Conservation (phyloP, 208 protist species). For the Leishmania braziliensis region DNA sequence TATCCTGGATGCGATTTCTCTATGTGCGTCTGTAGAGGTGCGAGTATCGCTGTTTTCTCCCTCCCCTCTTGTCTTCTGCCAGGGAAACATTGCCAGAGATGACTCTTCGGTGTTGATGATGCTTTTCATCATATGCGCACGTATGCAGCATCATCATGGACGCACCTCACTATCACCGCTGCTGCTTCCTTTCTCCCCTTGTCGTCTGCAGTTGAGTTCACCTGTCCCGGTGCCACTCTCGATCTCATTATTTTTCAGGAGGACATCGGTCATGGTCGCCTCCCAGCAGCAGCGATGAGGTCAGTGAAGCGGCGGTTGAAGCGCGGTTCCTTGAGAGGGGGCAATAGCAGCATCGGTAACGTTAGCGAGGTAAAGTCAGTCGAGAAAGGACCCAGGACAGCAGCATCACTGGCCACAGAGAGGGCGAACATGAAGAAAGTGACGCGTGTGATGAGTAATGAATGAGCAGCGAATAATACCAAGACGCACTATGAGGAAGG, state of each 20-base stretch:
- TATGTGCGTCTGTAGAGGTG: background rate
- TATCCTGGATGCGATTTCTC: background rate
- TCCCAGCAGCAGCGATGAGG: background rate
- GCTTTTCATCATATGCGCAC: background rate
- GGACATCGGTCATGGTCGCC: background rate
- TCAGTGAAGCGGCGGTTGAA: background rate
- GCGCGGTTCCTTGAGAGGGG: background rate
- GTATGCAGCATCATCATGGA: background rate
- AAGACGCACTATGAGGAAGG: background rate
- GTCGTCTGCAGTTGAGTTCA: background rate
- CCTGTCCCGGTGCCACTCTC: background rate
- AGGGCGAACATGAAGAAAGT: background rate
- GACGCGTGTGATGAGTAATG: background rate
- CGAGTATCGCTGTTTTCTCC: background rate
- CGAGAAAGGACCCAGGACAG: background rate
- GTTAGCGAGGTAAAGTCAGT: background rate
- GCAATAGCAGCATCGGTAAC: background rate
- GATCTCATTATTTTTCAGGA: background rate
- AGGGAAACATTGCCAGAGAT: background rate
- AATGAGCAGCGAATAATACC: no score
- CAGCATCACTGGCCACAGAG: background rate
- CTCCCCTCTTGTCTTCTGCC: background rate
- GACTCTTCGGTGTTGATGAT: background rate
- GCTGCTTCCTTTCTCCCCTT: background rate
- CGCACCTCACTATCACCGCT: background rate